Conservation (phyloP, 2,329 filamentous ascomycete genomes). For the Botrytis paeoniae region DNA sequence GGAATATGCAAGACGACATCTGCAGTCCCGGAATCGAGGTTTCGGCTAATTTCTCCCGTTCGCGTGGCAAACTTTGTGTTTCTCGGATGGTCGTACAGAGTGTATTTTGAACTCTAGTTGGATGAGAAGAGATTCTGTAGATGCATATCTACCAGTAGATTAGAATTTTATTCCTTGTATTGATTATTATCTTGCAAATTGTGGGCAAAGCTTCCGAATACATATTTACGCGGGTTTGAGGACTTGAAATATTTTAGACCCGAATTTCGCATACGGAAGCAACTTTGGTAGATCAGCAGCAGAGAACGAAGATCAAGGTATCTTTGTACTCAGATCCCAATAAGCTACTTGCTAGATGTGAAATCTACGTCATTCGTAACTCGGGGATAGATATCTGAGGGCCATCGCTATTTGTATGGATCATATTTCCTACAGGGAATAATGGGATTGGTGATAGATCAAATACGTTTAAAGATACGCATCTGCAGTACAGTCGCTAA, state of each 20-base stretch:
- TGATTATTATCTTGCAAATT: not conserved
- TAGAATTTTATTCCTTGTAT: not conserved
- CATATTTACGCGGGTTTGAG: not conserved
- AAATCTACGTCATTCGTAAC: not conserved
- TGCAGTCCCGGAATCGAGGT: not conserved
- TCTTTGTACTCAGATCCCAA: not conserved
- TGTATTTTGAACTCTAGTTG: not conserved
- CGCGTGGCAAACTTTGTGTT: not conserved
- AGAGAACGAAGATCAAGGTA: not conserved
- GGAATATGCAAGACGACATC: not conserved
- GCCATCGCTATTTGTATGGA: not conserved
- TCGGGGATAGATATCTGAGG: not conserved
- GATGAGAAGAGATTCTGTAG: not conserved
- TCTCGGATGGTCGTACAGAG: not conserved
- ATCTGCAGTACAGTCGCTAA: too few relatives aligned
- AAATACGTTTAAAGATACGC: too few relatives aligned
- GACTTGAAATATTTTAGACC: not conserved
- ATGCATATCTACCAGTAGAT: not conserved
- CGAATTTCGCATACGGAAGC: not conserved
- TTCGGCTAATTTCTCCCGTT: not conserved
- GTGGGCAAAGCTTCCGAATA: not conserved
- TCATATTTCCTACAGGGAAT: too few relatives aligned
- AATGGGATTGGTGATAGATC: too few relatives aligned
- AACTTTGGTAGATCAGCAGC: not conserved
- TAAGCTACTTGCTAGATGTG: not conserved